phyloP scores from a whole-genome alignment of 306 rosid genomes.

The Gillenia trifoliata region DNA sequence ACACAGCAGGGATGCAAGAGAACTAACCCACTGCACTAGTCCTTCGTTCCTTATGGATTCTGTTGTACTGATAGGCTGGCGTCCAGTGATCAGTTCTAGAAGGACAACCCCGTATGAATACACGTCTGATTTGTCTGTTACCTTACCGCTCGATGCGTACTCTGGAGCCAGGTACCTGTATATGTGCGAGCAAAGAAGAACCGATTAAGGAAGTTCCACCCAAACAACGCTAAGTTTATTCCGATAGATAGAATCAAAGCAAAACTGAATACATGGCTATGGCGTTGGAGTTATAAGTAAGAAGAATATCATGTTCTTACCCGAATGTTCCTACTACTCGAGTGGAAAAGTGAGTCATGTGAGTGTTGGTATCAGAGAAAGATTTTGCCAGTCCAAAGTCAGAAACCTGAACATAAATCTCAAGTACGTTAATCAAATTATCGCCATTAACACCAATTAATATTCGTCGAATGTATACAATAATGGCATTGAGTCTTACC shows the following conservation, averaged over 20 bases:
- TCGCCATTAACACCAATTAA: too few species aligned
- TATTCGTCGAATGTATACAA: too few species aligned
- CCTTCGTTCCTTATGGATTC: constrained; percentile 12
- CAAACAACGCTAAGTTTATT: neutral
- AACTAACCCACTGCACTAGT: constrained; percentile 30
- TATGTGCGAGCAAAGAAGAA: neutral
- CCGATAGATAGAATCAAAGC: neutral
- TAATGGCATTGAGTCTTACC: constrained; percentile 22
- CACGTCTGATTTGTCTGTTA: constrained; percentile 25
- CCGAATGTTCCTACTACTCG: constrained; percentile 31
- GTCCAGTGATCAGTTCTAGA: constrained; percentile 28
- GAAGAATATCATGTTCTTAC: constrained; percentile 2
- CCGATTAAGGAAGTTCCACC: neutral
- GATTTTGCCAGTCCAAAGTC: constrained; percentile 41
- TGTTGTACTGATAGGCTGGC: constrained; percentile 5
- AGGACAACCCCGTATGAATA: constrained; percentile 24
- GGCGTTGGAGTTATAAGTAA: neutral
- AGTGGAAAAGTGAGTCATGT: constrained; percentile 26
- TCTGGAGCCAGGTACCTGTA: constrained; percentile 30
- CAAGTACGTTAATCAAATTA: neutral
- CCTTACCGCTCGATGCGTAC: constrained; percentile 29
- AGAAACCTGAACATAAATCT: constrained; percentile 25
- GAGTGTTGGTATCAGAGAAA: constrained; percentile 25
- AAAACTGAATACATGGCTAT: neutral
- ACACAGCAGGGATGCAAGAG: neutral